Conservation (phyloP, 441 rosid species). For the Brassica balearica region DNA sequence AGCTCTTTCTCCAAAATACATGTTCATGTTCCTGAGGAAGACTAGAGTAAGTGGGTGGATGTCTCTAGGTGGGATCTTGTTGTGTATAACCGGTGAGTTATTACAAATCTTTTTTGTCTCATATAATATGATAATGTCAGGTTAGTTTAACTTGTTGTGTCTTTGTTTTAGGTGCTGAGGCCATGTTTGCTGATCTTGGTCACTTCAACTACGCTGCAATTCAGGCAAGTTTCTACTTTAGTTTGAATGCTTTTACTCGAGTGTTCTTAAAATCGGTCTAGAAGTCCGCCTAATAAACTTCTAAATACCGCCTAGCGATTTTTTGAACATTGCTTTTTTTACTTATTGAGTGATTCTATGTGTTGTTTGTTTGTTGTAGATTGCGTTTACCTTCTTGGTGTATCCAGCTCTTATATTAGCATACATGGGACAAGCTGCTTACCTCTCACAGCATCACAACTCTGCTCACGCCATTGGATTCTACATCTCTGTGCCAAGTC, state of each 20-base stretch:
- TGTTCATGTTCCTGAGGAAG: constrained; percentile 96
- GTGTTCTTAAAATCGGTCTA: no score
- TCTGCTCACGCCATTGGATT: constrained; percentile 69
- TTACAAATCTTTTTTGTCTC: not conserved
- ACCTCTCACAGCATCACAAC: constrained; percentile 80
- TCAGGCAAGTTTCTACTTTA: constrained; percentile 54
- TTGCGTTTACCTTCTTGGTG: constrained; percentile 93
- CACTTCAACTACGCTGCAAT: constrained; percentile 95
- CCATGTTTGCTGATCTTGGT: constrained; percentile 99
- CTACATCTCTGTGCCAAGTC: constrained; percentile 93
- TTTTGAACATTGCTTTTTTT: no score
- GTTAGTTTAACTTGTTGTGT: constrained; percentile 23
- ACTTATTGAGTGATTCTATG: constrained; percentile 5
- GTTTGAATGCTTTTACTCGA: not conserved
- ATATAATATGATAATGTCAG: not conserved
- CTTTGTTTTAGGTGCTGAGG: constrained; percentile 85
- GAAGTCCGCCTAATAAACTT: no score
- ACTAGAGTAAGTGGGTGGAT: constrained; percentile 94
- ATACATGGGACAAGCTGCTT: constrained; percentile 99
- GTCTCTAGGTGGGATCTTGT: constrained; percentile 94
- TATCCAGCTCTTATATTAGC: constrained; percentile 96
- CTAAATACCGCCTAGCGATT: no score
- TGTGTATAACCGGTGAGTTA: constrained; percentile 89
- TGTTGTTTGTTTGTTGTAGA: constrained; percentile 47
- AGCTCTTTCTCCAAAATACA: constrained; percentile 95